Conservation (phyloP, 2,329 filamentous ascomycete genomes). For the Fusarium liriodendri region DNA sequence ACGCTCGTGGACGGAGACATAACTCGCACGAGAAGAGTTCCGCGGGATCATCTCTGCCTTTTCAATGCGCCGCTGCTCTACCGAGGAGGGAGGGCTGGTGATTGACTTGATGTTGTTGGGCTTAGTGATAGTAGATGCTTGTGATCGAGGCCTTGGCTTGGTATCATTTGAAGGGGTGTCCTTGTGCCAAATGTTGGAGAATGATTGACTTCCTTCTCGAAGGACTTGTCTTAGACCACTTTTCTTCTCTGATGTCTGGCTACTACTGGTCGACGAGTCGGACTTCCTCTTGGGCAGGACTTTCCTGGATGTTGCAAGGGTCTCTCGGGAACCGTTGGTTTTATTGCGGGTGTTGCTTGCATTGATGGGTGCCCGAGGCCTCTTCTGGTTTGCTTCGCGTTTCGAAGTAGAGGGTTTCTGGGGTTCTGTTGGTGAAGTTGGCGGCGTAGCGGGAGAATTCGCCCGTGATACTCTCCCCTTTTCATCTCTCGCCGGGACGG, state of each 20-base stretch:
- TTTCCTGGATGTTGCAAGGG: constrained; percentile 14
- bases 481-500: constrained; percentile 7
- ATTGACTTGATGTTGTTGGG: constrained; percentile 11
- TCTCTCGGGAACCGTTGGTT: constrained; percentile 36
- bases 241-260: constrained; percentile 55
- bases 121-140: constrained; percentile 27
- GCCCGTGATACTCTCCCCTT: constrained; percentile 19
- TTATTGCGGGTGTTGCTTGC: constrained; percentile 44
- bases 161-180: constrained; percentile 50
- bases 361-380: constrained; percentile 31
- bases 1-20: constrained; percentile 62
- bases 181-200: constrained; percentile 62
- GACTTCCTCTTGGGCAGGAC: constrained; percentile 38
- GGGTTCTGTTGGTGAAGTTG: constrained; percentile 16
- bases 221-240: constrained; percentile 61
- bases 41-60: constrained; percentile 48
- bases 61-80: constrained; percentile 19
- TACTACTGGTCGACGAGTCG: constrained; percentile 21
- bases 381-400: constrained; percentile 42
- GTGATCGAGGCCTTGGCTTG: constrained; percentile 44
- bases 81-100: constrained; percentile 6
- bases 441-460: constrained; percentile 17
- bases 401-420: constrained; percentile 15
- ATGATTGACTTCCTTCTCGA: constrained; percentile 60
- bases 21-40: constrained; percentile 59